Conservation (phyloP, 2,329 filamentous ascomycete species). For the Calonectria montana region DNA sequence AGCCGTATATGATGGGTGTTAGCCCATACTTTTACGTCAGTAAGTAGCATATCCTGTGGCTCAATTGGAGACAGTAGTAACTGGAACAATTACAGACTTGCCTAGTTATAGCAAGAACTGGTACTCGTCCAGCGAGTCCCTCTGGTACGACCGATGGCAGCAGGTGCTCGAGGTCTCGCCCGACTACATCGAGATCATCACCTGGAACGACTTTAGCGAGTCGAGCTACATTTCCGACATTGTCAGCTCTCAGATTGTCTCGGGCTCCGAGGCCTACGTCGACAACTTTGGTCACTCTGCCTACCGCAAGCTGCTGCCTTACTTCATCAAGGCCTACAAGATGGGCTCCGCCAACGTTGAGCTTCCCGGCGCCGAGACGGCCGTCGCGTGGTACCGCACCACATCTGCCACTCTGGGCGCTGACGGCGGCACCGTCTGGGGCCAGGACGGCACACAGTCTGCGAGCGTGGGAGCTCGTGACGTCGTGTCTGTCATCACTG, state of each 20-base stretch:
- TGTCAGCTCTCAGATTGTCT: slow-evolving; percentile 56
- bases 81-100: slow-evolving; percentile 48
- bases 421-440: slow-evolving; percentile 47
- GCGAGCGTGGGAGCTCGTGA: slow-evolving; percentile 39
- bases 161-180: slow-evolving; percentile 60
- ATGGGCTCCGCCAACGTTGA: slow-evolving; percentile 44
- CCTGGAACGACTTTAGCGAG: slow-evolving; percentile 68
- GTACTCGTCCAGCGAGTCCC: slow-evolving; percentile 70
- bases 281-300: slow-evolving; percentile 60
- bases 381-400: slow-evolving; percentile 50
- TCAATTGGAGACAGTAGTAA: not conserved
- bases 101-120: slow-evolving; percentile 69
- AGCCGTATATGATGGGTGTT: slow-evolving; percentile 65
- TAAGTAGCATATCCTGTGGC: slow-evolving; percentile 7
- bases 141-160: slow-evolving; percentile 71
- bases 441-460: slow-evolving; percentile 39
- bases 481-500: slow-evolving; percentile 49
- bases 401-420: slow-evolving; percentile 40
- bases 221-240: slow-evolving; percentile 61
- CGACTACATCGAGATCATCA: slow-evolving; percentile 58
- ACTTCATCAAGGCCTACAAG: slow-evolving; percentile 63
- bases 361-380: slow-evolving; percentile 40
- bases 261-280: slow-evolving; percentile 61
- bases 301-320: slow-evolving; percentile 61
- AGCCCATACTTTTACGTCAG: slow-evolving; percentile 70